Evolutionary conservation across 2,329 filamentous ascomycete species (phyloP), one percentile per base, ranked within the genome.

Genomic region (Trichoderma simmonsii): DNA sequence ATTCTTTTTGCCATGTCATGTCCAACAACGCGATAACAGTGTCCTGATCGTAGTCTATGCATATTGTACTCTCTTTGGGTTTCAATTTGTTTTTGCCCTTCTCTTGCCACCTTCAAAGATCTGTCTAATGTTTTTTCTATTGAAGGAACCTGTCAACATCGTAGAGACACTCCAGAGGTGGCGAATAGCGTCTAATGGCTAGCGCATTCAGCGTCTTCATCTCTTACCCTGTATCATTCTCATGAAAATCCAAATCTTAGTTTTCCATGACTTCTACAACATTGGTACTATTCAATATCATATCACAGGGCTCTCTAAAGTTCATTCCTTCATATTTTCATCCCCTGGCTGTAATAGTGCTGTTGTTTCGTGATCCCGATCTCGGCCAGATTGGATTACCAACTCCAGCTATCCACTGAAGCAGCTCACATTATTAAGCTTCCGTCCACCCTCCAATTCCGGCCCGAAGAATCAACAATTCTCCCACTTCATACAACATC

Each of bases 351-450:
- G 21, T 11, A 26, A 34, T 24, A 9, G 30, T 8, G 11, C 15
- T 30, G 9, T 14, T 30, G 34, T 34, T 34, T 24, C 24, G 32
- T 14, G 34, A 54, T 57, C 59, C 68, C 68, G 68, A 71, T 71
- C 48, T 71, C 68, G 68, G 68, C 30, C 39, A 32, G 39, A 8
- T 21, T 32, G 28, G 68, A 62, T 54, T 63, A 62, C 57, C 66
- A 56, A 62, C 28, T 59, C 59, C 15, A 48, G 36, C 30, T 34
- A 63, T 30, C 60, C 68, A 70, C 48, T 68, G 24, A 15, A 8
- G 34, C 11, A 32, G 59, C 21, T 56, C 30, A 43, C 71, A 72
- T 73, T 76, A 77, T 75, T 75, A 75, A 77, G 73, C 75, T 60
- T 67, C 30, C 72, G 18, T 21, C 62, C 56, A 36, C 15, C 30